phyloP scores from a whole-genome alignment of 768 basidiomycete species.

The Galerina marginata region DNA sequence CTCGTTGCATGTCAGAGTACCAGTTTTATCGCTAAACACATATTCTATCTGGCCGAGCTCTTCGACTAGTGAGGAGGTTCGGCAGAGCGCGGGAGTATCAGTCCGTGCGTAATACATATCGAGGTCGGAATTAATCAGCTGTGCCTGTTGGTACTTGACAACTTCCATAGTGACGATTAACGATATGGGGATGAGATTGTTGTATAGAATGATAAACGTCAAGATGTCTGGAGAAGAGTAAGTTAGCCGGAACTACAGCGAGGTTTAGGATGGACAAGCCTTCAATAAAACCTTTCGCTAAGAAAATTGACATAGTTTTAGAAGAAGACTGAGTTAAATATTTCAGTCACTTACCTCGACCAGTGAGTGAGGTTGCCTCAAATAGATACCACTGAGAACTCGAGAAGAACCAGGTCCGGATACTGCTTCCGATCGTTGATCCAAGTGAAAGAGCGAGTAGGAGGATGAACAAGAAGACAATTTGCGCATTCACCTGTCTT shows the following conservation, averaged over 20 bases:
- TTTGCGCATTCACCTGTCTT: slow-evolving; percentile 93
- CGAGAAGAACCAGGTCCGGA: slow-evolving; percentile 90
- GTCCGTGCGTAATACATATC: slow-evolving; percentile 98
- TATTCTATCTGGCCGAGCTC: slow-evolving; percentile 98
- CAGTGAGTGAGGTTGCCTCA: slow-evolving; percentile 61
- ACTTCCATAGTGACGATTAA: slow-evolving; percentile 99
- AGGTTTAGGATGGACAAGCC: slow-evolving; percentile 43
- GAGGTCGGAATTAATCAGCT: slow-evolving; percentile 94
- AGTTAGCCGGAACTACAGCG: slow-evolving; percentile 12
- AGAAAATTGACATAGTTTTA: neutral
- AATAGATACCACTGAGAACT: slow-evolving; percentile 90
- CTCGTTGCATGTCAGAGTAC: slow-evolving; percentile 95
- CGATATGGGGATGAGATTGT: slow-evolving; percentile 98
- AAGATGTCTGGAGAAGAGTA: slow-evolving; percentile 72
- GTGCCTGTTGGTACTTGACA: slow-evolving; percentile 97
- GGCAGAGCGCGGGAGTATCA: slow-evolving; percentile 95
- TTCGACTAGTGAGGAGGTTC: slow-evolving; percentile 98
- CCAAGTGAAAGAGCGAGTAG: slow-evolving; percentile 88
- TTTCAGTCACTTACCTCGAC: slow-evolving; percentile 55
- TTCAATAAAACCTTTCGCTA: slow-evolving; percentile 84
- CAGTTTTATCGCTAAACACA: slow-evolving; percentile 94
- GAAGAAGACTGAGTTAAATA: neutral
- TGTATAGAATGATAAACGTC: slow-evolving; percentile 98
- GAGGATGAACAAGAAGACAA: slow-evolving; percentile 91
- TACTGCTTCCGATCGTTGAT: slow-evolving; percentile 90